A percentile compares a stretch with the other conserved stretches of the same genome.
Conservation (phyloP, 768 basidiomycete species). For the Wakefieldia striispora region DNA sequence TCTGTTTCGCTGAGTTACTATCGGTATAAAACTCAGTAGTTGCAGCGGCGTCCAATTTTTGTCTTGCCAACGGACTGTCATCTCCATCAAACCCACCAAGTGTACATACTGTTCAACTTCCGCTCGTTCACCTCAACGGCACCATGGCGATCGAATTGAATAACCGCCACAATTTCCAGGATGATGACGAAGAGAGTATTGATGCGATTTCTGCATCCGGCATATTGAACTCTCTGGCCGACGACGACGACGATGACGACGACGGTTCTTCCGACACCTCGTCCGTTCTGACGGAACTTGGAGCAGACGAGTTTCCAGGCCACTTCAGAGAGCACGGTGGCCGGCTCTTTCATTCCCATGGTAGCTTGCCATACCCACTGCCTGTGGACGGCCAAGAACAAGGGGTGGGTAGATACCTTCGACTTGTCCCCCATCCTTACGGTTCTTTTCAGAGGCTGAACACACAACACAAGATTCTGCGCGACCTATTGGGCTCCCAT, state of each 20-base stretch:
- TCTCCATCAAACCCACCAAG: slow-evolving; percentile 23
- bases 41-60: slow-evolving; percentile 38
- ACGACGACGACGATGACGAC: slow-evolving; percentile 32
- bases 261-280: slow-evolving; percentile 41
- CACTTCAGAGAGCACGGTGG: slow-evolving; percentile 59
- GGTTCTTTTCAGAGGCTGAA: slow-evolving; percentile 47
- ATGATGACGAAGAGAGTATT: slow-evolving; percentile 13
- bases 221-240: slow-evolving; percentile 6
- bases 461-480: slow-evolving; percentile 47
- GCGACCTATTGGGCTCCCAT: slow-evolving; percentile 50
- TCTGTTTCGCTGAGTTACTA: slow-evolving; percentile 41
- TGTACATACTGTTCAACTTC: slow-evolving; percentile 13
- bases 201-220: slow-evolving; percentile 11
- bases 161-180: slow-evolving; percentile 22
- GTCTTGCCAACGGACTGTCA: slow-evolving; percentile 37
- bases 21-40: slow-evolving; percentile 38
- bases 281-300: slow-evolving; percentile 45
- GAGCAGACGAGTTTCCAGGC: slow-evolving; percentile 50
- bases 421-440: neutral
- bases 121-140: slow-evolving; percentile 1
- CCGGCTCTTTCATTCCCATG: slow-evolving; percentile 68
- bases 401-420: slow-evolving; percentile 42
- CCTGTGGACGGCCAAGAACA: slow-evolving; percentile 73
- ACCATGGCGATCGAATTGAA: slow-evolving; percentile 30
- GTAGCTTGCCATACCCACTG: slow-evolving; percentile 62